Percentiles rank a stretch among this genome's conserved stretches.
Evolutionary conservation across 2,329 filamentous ascomycete genomes (phyloP).

Genomic region (Periconia sp.): DNA sequence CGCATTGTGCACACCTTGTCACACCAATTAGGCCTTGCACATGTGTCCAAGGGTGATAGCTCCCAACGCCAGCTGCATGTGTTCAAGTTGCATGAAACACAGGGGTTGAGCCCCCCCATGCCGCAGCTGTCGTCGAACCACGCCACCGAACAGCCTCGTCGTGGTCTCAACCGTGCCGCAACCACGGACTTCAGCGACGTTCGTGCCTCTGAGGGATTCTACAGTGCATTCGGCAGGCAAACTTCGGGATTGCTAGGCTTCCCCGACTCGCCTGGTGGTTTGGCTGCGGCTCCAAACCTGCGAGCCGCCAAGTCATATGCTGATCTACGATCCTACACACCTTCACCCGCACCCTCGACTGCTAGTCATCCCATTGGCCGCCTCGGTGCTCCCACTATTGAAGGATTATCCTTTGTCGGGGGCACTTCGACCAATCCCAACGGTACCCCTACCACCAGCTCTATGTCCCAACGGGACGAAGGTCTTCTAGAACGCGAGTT

Average conservation of each 20-base stretch:
- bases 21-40: slow-evolving; percentile 90
- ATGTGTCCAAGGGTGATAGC: slow-evolving; percentile 84
- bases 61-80: slow-evolving; percentile 91
- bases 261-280: slow-evolving; percentile 71
- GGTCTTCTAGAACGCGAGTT: slow-evolving; percentile 65
- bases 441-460: slow-evolving; percentile 61
- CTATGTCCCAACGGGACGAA: slow-evolving; percentile 57
- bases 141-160: slow-evolving; percentile 74
- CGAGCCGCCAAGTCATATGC: slow-evolving; percentile 96
- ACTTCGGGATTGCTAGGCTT: slow-evolving; percentile 76
- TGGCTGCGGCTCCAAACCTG: slow-evolving; percentile 74
- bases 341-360: slow-evolving; percentile 86
- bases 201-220: slow-evolving; percentile 72
- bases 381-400: slow-evolving; percentile 57
- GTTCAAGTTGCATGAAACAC: slow-evolving; percentile 66
- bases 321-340: slow-evolving; percentile 91
- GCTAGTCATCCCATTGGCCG: slow-evolving; percentile 78
- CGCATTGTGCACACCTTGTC: slow-evolving; percentile 91
- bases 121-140: slow-evolving; percentile 65
- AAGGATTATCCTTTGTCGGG: slow-evolving; percentile 52
- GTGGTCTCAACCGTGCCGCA: slow-evolving; percentile 87
- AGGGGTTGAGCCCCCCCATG: slow-evolving; percentile 63
- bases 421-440: slow-evolving; percentile 67
- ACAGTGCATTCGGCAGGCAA: slow-evolving; percentile 76
- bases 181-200: slow-evolving; percentile 94